Evolutionary conservation across 2,329 filamentous ascomycete species (phyloP).

Genomic region (Pseudogymnoascus sp.): DNA sequence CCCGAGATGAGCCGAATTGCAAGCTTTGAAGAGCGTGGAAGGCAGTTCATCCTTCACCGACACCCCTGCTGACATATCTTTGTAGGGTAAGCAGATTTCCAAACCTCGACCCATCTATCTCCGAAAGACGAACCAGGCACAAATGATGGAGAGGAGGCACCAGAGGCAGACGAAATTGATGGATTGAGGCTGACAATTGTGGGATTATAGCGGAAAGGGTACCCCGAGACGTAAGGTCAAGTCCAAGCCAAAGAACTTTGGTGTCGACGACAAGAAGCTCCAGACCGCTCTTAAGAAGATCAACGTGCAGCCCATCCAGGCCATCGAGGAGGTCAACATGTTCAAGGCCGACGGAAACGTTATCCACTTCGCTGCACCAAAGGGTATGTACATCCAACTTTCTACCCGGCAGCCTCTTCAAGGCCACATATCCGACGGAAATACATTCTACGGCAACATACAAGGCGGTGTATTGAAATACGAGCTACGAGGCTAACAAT

Average conservation of each 20-base stretch:
- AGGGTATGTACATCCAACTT: constrained; percentile 54
- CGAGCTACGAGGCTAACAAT: background rate
- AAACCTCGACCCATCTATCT: background rate
- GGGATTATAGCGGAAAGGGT: constrained; percentile 70
- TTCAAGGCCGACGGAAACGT: constrained; percentile 99
- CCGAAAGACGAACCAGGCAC: constrained; percentile 2
- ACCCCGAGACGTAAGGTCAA: constrained; percentile 97
- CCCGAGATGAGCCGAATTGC: background rate
- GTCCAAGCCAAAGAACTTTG: constrained; percentile 88
- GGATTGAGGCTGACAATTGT: constrained; percentile 23
- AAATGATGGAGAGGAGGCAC: background rate
- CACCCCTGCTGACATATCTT: constrained; percentile 8
- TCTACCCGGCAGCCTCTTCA: background rate
- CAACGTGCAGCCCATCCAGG: constrained; percentile 98
- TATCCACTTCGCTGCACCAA: constrained; percentile 96
- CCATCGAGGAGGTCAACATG: constrained; percentile 99
- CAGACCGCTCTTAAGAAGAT: constrained; percentile 97
- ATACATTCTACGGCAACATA: background rate
- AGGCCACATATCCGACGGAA: background rate
- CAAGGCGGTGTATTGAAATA: background rate
- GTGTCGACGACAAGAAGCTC: constrained; percentile 99
- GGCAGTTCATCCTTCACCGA: background rate
- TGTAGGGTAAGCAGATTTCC: constrained; percentile 9
- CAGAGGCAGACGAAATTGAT: constrained; percentile 11
- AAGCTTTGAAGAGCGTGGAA: background rate